phyloP scores from a whole-genome alignment of 352 stramenopile genomes.

The Phytophthora hybrid region DNA sequence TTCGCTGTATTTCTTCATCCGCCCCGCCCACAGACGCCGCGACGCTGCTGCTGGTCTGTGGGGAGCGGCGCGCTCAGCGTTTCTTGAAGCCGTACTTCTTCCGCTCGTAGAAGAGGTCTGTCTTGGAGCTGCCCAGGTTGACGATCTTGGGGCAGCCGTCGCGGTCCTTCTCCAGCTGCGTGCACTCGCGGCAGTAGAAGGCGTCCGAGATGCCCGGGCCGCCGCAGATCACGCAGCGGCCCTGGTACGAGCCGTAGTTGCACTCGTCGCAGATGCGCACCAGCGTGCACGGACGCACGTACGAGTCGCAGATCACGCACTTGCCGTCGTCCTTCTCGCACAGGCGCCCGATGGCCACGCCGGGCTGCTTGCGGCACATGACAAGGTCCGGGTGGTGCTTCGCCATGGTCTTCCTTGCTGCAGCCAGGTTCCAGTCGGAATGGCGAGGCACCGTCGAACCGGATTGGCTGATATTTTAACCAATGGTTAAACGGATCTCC shows the following conservation, averaged over 20 bases:
- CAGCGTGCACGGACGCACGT: constrained; percentile 97
- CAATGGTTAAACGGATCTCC: too few relatives aligned
- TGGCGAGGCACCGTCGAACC: too few relatives aligned
- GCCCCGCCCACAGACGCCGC: constrained; percentile 30
- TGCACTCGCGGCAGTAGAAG: constrained; percentile 99
- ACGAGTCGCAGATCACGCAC: constrained; percentile 99
- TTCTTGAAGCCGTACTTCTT: constrained; percentile 98
- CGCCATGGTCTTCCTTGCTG: constrained; percentile 82
- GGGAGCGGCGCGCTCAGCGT: constrained; percentile 56
- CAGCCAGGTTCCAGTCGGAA: too few relatives aligned
- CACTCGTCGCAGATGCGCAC: constrained; percentile 99
- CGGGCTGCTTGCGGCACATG: constrained; percentile 99
- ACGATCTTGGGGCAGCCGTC: constrained; percentile 99
- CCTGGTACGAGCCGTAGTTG: constrained; percentile 98
- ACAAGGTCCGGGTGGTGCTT: constrained; percentile 99
- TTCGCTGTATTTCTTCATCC: constrained; percentile 28
- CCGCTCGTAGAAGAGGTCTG: constrained; percentile 99
- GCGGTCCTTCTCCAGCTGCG: constrained; percentile 95
- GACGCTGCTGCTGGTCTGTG: constrained; percentile 3
- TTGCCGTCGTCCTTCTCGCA: constrained; percentile 99
- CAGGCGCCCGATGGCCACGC: constrained; percentile 96
- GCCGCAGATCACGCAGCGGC: constrained; percentile 98
- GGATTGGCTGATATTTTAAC: too few relatives aligned
- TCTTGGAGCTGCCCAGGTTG: constrained; percentile 96
- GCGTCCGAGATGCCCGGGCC: constrained; percentile 98